Base-by-base conservation (phyloP, 805 yeast species). In the Priceomyces carsonii region DNA sequence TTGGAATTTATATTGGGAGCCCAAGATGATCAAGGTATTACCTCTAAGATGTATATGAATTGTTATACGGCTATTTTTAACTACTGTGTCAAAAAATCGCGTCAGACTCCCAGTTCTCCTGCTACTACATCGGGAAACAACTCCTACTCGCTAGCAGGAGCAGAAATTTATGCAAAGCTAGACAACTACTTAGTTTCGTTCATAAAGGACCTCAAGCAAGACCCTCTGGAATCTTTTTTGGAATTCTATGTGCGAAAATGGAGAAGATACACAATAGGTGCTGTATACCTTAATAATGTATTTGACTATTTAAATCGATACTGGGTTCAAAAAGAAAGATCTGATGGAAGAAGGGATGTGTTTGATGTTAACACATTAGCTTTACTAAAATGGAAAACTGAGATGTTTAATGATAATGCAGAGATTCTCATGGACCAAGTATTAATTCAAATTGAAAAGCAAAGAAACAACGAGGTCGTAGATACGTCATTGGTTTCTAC, bases 251-350 rank as follows among this genome's bases (percentile, higher is more conserved):
- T 87, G 29, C 73, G 80, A 53, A 79, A 83, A 45, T 95, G 98
- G 96, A 80, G 80, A 44, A 76, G 98, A 41, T 93, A 76, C 57
- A 79, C 95, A 15, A 80, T 87, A 35, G 98, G 98, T 18, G 95
- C 98, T 1, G 85, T 89, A 10, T 85, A 87, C 60, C 65, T 93
- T 57, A 89, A 88, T 59, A 93, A 95, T 57, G 90, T 95, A 5
- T 86, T 93, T 53, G 96, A 91, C 58, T 93, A 93, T 61, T 80
- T 93, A 77, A 93, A 93, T 61, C 77, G 98, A 43, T 93, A 91
- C 63, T 93, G 99, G 99, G 96, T 95, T 28, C 85, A 85, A 49
- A 90, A 95, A 54, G 98, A 91, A 61, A 76, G 98, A 53, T 84
- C 88, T 27, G 97, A 91, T 57, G 97, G 97, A 12, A 79, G 87